Base-by-base conservation (phyloP, 202 grass and related monocot species). In the Carex sylvatica region DNA sequence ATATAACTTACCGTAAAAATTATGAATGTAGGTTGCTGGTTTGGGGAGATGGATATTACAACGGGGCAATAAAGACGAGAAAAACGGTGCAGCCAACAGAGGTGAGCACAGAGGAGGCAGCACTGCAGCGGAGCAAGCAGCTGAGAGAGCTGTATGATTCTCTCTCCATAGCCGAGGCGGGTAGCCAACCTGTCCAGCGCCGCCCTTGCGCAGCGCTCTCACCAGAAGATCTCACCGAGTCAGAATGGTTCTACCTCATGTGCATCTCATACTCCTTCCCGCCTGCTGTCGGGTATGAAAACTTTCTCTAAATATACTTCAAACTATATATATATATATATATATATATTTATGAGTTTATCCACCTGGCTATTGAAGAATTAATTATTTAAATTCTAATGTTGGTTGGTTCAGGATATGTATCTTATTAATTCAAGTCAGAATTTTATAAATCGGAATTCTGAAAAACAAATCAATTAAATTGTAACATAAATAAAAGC, bases 241-340 rank as follows among this genome's bases (percentile, higher is more conserved):
- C 92, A 19, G 95, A 98, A 73, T 98, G 95, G 95, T 98, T 95
- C 86, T 98, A 90, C 83, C 95, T 98, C 84, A 93, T 98, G 92
- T 98, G 79, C 22, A 84, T 91, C 36, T 94, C 92, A 80, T 98
- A 94, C 86, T 93, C 86, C 71, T 98, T 93, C 76, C 87, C 91
- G 75, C 86, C 89, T 4, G 84, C 65, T 30, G 20, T 87, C 68
- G 95, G 95, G 92, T 97, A 91, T 42, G 36, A 36, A 5, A 6
- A 18, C 8, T 46, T 23, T 5, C 11, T 61, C 64, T 64, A 26
- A 15, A 8, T 49, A 62, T 64, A 23, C 22, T 65, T 23, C 15
- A 47, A 47, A 64, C 0, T 28, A 28, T 28, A 28, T n/a, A n/a
- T 28, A 28, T 28, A 28, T 28, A 28, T 28, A 28, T 28, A 28